These are phyloP conservation scores for Trichoderma atrobrunneum DNA, from an alignment of 2,329 filamentous ascomycete genomes.

Conservation along the genomic window DNA sequence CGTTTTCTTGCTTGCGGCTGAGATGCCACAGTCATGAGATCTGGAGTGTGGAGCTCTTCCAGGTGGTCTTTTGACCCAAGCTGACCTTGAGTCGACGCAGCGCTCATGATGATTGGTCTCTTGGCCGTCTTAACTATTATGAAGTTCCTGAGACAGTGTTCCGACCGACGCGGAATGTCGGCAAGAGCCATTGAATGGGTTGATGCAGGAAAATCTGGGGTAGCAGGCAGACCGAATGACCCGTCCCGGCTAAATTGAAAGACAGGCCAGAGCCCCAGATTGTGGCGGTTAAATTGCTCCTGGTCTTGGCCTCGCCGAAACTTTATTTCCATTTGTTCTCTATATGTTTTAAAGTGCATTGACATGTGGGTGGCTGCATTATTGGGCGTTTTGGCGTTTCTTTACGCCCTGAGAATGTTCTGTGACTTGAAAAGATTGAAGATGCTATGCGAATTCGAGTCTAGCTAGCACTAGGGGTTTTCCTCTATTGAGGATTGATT, in stretches of 20 bases:
- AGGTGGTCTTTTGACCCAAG: neutral
- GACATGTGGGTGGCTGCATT: neutral
- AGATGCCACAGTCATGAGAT: neutral
- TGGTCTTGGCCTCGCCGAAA: neutral
- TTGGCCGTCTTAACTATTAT: neutral
- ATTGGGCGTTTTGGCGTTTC: neutral
- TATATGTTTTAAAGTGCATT: neutral
- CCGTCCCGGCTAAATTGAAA: neutral
- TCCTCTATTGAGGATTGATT: neutral
- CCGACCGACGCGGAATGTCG: neutral
- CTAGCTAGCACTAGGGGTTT: neutral
- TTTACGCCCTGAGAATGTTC: neutral
- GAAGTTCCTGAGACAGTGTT: neutral
- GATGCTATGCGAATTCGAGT: neutral
- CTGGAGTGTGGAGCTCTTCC: neutral
- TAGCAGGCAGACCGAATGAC: neutral
- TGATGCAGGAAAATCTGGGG: neutral
- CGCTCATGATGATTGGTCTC: neutral
- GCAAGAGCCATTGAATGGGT: neutral
- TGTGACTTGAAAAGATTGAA: neutral
- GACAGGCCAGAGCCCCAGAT: neutral
- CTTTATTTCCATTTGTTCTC: neutral
- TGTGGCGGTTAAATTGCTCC: neutral
- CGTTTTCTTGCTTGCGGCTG: neutral
- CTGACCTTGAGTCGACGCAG: neutral